phyloP scores from a whole-genome alignment of 2,329 filamentous ascomycete species.

The Podosphaera xanthii region DNA sequence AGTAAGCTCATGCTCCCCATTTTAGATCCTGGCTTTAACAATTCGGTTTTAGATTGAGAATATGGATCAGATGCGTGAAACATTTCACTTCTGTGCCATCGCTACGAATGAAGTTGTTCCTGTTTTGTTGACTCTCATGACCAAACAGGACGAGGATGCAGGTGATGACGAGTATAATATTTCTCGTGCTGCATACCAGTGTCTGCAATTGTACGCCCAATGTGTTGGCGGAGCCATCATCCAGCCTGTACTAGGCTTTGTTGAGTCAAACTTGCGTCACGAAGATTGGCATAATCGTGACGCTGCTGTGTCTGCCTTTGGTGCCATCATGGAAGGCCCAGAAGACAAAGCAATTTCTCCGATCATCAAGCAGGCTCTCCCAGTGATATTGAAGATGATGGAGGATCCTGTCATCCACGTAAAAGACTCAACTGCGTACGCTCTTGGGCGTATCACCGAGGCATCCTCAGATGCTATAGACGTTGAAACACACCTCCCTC shows the following conservation, averaged over 20 bases:
- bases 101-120: constrained; percentile 88
- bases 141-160: constrained; percentile 95
- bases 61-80: constrained; percentile 46
- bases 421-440: constrained; percentile 87
- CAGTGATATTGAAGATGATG: constrained; percentile 78
- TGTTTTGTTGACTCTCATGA: constrained; percentile 67
- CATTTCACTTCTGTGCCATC: constrained; percentile 88
- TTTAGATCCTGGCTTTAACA: constrained; percentile 1
- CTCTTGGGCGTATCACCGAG: constrained; percentile 87
- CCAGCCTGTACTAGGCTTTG: constrained; percentile 66
- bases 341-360: constrained; percentile 82
- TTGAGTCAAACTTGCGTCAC: constrained; percentile 70
- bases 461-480: constrained; percentile 82
- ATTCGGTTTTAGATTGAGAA: constrained; percentile 9
- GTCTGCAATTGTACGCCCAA: constrained; percentile 83
- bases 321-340: constrained; percentile 95
- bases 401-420: constrained; percentile 75
- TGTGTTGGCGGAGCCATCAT: constrained; percentile 72
- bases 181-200: constrained; percentile 86
- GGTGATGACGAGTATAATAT: constrained; percentile 95
- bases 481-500: constrained; percentile 56
- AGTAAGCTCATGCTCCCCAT: constrained; percentile 21
- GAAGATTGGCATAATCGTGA: constrained; percentile 92
- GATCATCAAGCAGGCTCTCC: constrained; percentile 84
- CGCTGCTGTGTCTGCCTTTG: constrained; percentile 89